Base-by-base conservation (phyloP, 148 eudicot species). In the Rhododendron henanense region DNA sequence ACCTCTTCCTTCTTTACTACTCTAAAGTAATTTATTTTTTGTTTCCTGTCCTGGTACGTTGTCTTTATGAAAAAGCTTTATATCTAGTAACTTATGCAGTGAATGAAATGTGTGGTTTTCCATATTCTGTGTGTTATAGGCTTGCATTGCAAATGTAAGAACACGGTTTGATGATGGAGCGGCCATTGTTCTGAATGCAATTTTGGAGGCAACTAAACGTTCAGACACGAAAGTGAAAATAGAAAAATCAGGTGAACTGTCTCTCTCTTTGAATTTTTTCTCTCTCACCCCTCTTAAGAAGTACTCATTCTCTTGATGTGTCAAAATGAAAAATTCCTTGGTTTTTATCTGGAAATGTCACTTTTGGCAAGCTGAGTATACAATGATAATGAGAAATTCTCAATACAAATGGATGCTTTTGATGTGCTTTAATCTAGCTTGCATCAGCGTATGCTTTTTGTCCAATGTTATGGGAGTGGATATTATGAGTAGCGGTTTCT, bases 61-160 rank as follows among this genome's bases (percentile, higher is more conserved):
- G 10, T 67, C 74, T 19, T 33, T 33, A 14, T 71, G 37, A 71
- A 71, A 33, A 51, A 76, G 8, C 18, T 83, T 41, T 37, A 44
- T 67, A 69, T 83, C 41, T 47, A 48, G 33, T 15, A 37, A 28
- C 50, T 50, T 33, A 50, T 51, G 23, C 80, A 15, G 16, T 84
- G 45, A 71, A 84, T 25, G 45, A 84, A 10, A 44, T 31, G 10
- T 28, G 21, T 11, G 19, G 7, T 73, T 82, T 83, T 48, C 76
- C 76, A 33, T 71, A 0, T 71, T 81, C 23, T 81, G n/a, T 78
- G 50, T 85, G 82, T 59, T 89, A 47, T 76, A 95, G 98, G 93
- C 90, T 83, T 97, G 98, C 65, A 89, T 97, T 84, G 95, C 88
- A 85, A 88, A 91, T 89, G 94, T 88, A 25, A 92, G 91, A 89